These are phyloP conservation scores for Penicillium roqueforti DNA, from an alignment of 495 filamentous ascomycete species.

Conservation along the genomic window DNA sequence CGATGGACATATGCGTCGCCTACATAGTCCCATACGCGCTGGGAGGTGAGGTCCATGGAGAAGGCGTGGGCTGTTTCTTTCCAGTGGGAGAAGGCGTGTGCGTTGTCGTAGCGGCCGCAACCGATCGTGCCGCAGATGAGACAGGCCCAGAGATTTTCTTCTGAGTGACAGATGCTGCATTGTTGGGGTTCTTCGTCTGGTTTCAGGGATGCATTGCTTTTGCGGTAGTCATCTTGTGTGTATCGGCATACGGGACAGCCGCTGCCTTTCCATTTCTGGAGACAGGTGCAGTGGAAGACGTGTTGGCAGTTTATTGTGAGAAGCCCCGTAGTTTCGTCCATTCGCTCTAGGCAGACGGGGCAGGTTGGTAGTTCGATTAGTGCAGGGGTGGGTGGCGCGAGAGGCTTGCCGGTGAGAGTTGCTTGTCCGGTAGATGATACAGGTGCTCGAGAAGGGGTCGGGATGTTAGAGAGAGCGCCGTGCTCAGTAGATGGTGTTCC, in stretches of 20 bases:
- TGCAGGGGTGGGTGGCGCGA: constrained; percentile 86
- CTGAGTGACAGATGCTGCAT: constrained; percentile 71
- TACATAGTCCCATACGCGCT: constrained; percentile 97
- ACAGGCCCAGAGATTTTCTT: constrained; percentile 86
- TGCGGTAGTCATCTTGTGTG: constrained; percentile 57
- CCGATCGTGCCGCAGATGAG: constrained; percentile 92
- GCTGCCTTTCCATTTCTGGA: constrained; percentile 91
- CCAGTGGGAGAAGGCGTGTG: constrained; percentile 92
- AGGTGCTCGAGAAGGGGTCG: constrained; percentile 41
- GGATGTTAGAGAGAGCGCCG: constrained; percentile 35
- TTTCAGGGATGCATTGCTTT: constrained; percentile 23
- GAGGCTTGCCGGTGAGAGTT: constrained; percentile 66
- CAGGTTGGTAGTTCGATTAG: constrained; percentile 92
- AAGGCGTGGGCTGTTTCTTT: constrained; percentile 85
- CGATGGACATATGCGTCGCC: constrained; percentile 94
- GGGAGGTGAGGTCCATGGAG: constrained; percentile 84
- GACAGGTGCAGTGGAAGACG: constrained; percentile 95
- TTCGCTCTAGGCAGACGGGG: constrained; percentile 92
- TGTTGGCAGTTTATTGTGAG: constrained; percentile 97
- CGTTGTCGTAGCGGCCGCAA: constrained; percentile 89
- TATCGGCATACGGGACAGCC: constrained; percentile 95
- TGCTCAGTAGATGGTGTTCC: constrained; percentile 28
- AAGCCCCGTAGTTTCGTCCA: constrained; percentile 94
- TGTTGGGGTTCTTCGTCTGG: constrained; percentile 43
- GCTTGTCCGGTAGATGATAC: constrained; percentile 41